Evolutionary conservation across 305 asterid genomes (phyloP).

Genomic region (Solanum aculeatissimum): DNA sequence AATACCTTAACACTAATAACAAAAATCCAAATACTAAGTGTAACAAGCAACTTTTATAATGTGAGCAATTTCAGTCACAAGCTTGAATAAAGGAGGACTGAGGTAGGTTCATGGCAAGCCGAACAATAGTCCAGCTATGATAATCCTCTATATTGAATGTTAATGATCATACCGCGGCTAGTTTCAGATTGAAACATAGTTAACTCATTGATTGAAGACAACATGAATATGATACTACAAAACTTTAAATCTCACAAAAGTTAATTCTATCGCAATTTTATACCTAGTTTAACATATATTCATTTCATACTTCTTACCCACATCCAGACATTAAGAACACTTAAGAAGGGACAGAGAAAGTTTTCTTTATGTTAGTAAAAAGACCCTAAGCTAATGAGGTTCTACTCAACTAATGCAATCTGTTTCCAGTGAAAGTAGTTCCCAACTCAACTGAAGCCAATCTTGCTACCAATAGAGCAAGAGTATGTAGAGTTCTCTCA

Average conservation of each 20-base stretch:
- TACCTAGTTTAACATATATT: background rate
- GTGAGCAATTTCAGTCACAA: background rate
- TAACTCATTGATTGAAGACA: background rate
- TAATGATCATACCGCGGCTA: background rate
- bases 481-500: background rate
- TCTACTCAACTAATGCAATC: background rate
- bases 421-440: background rate
- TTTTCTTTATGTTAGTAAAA: background rate
- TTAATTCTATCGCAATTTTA: background rate
- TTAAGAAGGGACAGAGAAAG: background rate
- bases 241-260: background rate
- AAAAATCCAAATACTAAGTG: background rate
- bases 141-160: background rate
- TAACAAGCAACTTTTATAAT: background rate
- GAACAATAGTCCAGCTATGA: background rate
- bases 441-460: background rate
- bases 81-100: background rate
- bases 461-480: background rate
- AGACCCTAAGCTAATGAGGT: background rate
- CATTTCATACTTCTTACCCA: background rate
- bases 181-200: background rate
- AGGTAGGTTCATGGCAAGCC: background rate
- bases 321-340: background rate
- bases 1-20: background rate
- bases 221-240: background rate